These are phyloP conservation scores for Plasmodium relictum DNA, from an alignment of 169 alveolate genomes.

Conservation along the genomic window DNA sequence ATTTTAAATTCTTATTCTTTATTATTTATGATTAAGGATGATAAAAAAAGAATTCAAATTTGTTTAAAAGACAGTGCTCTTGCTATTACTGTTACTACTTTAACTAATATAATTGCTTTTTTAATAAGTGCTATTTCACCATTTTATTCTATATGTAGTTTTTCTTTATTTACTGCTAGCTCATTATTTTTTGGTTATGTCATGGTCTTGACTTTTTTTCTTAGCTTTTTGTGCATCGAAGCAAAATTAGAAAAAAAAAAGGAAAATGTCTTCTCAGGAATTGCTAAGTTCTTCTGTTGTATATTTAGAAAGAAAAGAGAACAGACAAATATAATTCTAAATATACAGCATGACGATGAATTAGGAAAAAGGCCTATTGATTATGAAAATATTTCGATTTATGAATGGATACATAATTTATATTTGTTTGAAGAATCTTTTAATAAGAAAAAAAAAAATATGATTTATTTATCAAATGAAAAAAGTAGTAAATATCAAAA, in stretches of 20 bases:
- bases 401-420: slow-evolving; percentile 70
- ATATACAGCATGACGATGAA: neutral
- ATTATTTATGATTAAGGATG: slow-evolving; percentile 82
- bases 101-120: slow-evolving; percentile 87
- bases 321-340: neutral
- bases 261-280: slow-evolving; percentile 37
- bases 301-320: neutral
- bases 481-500: neutral
- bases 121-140: slow-evolving; percentile 88
- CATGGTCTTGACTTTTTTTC: slow-evolving; percentile 84
- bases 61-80: slow-evolving; percentile 88
- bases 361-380: slow-evolving; percentile 16
- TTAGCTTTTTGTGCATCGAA: slow-evolving; percentile 86
- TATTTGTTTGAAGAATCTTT: slow-evolving; percentile 70
- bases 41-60: slow-evolving; percentile 84
- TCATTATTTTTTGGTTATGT: slow-evolving; percentile 86
- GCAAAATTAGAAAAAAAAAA: slow-evolving; percentile 81
- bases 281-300: slow-evolving; percentile 10
- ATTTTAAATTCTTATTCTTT: slow-evolving; percentile 85
- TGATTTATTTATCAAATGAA: slow-evolving; percentile 24
- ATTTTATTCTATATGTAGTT: slow-evolving; percentile 86
- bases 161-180: slow-evolving; percentile 85
- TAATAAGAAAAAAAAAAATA: slow-evolving; percentile 64
- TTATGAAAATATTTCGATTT: slow-evolving; percentile 63
- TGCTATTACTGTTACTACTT: slow-evolving; percentile 88